Evolutionary conservation across 2,329 filamentous ascomycete genomes (phyloP).

Genomic region (Ceratocystis ficicola): DNA sequence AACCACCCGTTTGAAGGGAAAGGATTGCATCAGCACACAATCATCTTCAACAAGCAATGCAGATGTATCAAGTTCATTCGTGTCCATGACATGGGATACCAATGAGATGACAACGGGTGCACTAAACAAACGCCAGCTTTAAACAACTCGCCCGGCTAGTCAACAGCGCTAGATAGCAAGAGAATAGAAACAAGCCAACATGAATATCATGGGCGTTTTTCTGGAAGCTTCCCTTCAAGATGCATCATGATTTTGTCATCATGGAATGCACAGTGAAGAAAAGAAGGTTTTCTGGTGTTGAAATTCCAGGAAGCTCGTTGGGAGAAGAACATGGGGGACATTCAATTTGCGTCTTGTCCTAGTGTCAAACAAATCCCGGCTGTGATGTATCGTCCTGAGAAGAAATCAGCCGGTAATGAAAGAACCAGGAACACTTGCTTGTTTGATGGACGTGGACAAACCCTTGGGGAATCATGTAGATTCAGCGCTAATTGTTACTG

Average conservation of each 20-base stretch:
- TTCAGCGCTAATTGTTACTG: slow-evolving; percentile 19
- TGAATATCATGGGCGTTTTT: slow-evolving; percentile 12
- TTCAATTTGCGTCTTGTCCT: slow-evolving; percentile 20
- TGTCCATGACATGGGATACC: neutral
- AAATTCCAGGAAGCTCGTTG: slow-evolving; percentile 2
- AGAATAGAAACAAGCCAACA: neutral
- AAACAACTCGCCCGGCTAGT: neutral
- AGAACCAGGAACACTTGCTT: slow-evolving; percentile 19
- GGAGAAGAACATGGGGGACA: neutral
- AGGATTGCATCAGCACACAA: neutral
- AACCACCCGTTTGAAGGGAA: slow-evolving; percentile 13
- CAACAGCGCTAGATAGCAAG: slow-evolving; percentile 3
- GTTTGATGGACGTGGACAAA: slow-evolving; percentile 13
- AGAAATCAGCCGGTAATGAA: slow-evolving; percentile 17
- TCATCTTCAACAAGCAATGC: slow-evolving; percentile 15
- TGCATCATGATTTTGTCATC: neutral
- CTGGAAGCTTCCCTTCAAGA: slow-evolving; percentile 12
- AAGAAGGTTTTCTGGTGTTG: neutral
- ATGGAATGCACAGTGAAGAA: neutral
- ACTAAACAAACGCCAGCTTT: slow-evolving; percentile 7
- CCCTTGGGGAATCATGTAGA: slow-evolving; percentile 19
- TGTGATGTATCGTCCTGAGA: slow-evolving; percentile 4
- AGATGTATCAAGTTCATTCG: neutral
- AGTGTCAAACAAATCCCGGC: slow-evolving; percentile 20
- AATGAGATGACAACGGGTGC: neutral